A percentile compares a stretch with the other conserved stretches of the same genome.
These are phyloP conservation scores for Chytriomyces hyalinus DNA, from an alignment of 192 early-diverging fungal genomes.

Conservation along the genomic window DNA sequence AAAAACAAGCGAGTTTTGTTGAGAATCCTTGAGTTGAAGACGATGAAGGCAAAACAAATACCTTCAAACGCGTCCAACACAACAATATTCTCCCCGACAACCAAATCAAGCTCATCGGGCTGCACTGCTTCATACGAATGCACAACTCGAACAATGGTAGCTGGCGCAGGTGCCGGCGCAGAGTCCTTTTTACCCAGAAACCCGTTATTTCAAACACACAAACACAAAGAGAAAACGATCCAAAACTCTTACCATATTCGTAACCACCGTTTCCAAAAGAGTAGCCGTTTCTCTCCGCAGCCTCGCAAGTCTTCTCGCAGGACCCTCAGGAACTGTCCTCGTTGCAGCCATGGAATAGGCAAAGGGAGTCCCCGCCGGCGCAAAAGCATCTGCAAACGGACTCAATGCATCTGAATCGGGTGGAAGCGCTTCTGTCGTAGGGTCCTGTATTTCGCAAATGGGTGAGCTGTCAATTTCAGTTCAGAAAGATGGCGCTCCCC, in stretches of 20 bases:
- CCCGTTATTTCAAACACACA: not conserved
- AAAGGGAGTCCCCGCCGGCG: not conserved
- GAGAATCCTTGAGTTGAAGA: not conserved
- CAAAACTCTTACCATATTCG: not conserved
- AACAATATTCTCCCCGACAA: conserved; percentile 36
- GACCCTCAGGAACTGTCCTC: not conserved
- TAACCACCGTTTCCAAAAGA: not conserved
- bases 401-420: not conserved
- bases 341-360: not conserved
- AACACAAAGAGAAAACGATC: too few species aligned
- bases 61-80: conserved; percentile 42
- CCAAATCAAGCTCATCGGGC: conserved; percentile 40
- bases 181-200: not conserved
- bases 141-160: conserved; percentile 21
- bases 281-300: not conserved
- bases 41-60: not conserved
- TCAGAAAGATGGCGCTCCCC: too few species aligned
- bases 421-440: not conserved
- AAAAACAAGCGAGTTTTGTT: conserved; percentile 32
- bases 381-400: not conserved
- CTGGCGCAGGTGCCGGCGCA: not conserved
- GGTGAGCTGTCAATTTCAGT: too few species aligned
- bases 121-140: conserved; percentile 39
- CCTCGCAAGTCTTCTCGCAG: not conserved
- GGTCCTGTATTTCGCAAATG: too few species aligned